A percentile compares a stretch with the other conserved stretches of the same genome.
Evolutionary conservation across 495 filamentous ascomycete genomes (phyloP).

Genomic region (Friedmanniomyces endolithicus): DNA sequence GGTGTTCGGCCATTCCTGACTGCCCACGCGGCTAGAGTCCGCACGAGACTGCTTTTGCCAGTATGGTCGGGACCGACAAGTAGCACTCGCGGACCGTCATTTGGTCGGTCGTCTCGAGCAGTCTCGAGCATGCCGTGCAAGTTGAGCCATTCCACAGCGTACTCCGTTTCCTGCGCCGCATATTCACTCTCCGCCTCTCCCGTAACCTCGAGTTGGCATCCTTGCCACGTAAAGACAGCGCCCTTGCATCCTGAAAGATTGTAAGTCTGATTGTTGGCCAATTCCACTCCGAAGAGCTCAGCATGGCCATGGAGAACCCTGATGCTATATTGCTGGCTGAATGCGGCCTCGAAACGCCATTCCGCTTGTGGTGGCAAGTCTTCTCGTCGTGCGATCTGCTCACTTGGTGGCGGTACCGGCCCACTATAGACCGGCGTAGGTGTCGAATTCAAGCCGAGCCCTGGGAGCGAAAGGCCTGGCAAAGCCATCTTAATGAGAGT

Average conservation of each 20-base stretch:
- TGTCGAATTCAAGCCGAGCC: slow-evolving; percentile 6
- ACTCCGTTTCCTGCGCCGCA: slow-evolving; percentile 71
- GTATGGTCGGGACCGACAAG: slow-evolving; percentile 68
- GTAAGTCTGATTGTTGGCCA: slow-evolving; percentile 69
- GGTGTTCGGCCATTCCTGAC: slow-evolving; percentile 65
- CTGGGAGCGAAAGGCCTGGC: slow-evolving; percentile 16
- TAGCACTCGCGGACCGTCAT: slow-evolving; percentile 57
- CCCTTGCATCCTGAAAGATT: slow-evolving; percentile 72
- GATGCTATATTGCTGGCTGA: slow-evolving; percentile 31
- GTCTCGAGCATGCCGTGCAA: slow-evolving; percentile 74
- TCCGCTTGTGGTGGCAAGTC: slow-evolving; percentile 43
- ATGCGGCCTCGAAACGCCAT: slow-evolving; percentile 86
- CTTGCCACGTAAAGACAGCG: slow-evolving; percentile 83
- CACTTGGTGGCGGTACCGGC: background rate
- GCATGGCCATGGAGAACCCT: slow-evolving; percentile 70
- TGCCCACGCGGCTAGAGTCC: slow-evolving; percentile 71
- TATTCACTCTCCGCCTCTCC: slow-evolving; percentile 59
- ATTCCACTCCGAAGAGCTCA: slow-evolving; percentile 92
- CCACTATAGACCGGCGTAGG: background rate
- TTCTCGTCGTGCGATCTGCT: slow-evolving; percentile 18
- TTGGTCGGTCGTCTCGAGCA: slow-evolving; percentile 32
- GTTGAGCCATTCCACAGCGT: slow-evolving; percentile 63
- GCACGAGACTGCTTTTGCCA: slow-evolving; percentile 76
- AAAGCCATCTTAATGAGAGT: slow-evolving; percentile 8
- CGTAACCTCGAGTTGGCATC: slow-evolving; percentile 67